These are phyloP conservation scores for Cordyceps cateniannulata DNA, from an alignment of 2,329 filamentous ascomycete species.

Conservation along the genomic window DNA sequence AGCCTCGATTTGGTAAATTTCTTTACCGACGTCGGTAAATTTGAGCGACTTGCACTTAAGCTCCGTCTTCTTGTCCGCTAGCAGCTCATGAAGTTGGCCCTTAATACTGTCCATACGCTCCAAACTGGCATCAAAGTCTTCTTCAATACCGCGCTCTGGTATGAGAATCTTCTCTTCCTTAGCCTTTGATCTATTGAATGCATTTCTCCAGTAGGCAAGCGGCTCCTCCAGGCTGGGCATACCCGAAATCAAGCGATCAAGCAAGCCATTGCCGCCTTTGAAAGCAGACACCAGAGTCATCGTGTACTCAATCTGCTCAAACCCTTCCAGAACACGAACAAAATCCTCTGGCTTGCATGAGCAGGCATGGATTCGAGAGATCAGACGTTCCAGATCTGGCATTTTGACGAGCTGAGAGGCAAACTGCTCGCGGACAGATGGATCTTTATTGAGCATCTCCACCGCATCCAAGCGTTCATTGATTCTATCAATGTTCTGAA, in stretches of 20 bases:
- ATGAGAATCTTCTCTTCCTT: slow-evolving; percentile 76
- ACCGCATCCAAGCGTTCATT: slow-evolving; percentile 93
- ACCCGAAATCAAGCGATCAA: slow-evolving; percentile 71
- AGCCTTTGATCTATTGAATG: slow-evolving; percentile 78
- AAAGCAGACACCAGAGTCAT: slow-evolving; percentile 71
- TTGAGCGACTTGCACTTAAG: slow-evolving; percentile 68
- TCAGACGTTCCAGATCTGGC: slow-evolving; percentile 88
- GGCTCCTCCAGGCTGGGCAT: slow-evolving; percentile 80
- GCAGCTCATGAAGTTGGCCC: slow-evolving; percentile 60
- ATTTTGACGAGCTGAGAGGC: slow-evolving; percentile 82
- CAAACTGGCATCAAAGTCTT: slow-evolving; percentile 83
- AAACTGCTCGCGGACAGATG: slow-evolving; percentile 76
- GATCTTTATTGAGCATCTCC: slow-evolving; percentile 82
- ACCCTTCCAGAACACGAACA: slow-evolving; percentile 86
- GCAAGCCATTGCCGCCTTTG: slow-evolving; percentile 71
- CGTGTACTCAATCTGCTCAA: slow-evolving; percentile 95
- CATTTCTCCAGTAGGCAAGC: slow-evolving; percentile 80
- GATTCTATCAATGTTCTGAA: slow-evolving; percentile 80
- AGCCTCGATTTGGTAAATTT: slow-evolving; percentile 92
- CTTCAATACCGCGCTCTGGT: slow-evolving; percentile 79
- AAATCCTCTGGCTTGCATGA: slow-evolving; percentile 90
- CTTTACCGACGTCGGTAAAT: slow-evolving; percentile 85
- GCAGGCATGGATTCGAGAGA: slow-evolving; percentile 89
- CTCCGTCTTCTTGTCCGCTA: slow-evolving; percentile 65
- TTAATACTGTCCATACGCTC: slow-evolving; percentile 71